Percentiles rank a stretch among this genome's conserved stretches.
Evolutionary conservation across 2,329 filamentous ascomycete genomes (phyloP).

Genomic region (Myriosclerotinia curreyana): DNA sequence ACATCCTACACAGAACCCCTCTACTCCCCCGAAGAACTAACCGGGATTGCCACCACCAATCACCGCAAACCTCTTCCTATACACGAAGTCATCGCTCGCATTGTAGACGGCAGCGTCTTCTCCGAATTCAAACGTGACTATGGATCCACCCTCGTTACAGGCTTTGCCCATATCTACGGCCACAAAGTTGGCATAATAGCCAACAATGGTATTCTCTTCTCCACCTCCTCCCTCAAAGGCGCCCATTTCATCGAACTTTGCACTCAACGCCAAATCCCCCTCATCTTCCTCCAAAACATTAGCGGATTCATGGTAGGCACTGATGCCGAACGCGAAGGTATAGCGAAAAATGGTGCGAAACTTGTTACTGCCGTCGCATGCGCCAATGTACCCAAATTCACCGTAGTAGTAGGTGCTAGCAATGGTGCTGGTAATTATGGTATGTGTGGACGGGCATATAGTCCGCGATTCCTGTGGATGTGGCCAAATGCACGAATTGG

Average conservation of each 20-base stretch:
- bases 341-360: constrained; percentile 97
- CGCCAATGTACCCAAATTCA: constrained; percentile 93
- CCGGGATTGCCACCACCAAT: constrained; percentile 87
- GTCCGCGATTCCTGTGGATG: constrained; percentile 88
- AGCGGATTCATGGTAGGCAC: constrained; percentile 96
- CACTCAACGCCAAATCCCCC: constrained; percentile 80
- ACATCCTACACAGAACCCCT: constrained; percentile 70
- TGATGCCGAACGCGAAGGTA: constrained; percentile 88
- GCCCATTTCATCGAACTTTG: constrained; percentile 97
- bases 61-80: constrained; percentile 81
- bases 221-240: constrained; percentile 83
- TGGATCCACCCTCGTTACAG: constrained; percentile 83
- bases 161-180: constrained; percentile 86
- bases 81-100: constrained; percentile 85
- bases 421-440: constrained; percentile 97
- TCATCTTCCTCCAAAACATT: constrained; percentile 96
- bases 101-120: constrained; percentile 88
- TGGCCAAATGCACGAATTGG: constrained; percentile 97
- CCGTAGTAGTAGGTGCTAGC: constrained; percentile 88
- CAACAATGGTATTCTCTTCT: constrained; percentile 95
- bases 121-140: constrained; percentile 93
- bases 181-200: constrained; percentile 90
- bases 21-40: constrained; percentile 74
- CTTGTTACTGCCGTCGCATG: constrained; percentile 93
- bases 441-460: constrained; percentile 94